Evolutionary conservation across 202 grass and related monocot genomes (phyloP).

Genomic region (Carex arenaria): DNA sequence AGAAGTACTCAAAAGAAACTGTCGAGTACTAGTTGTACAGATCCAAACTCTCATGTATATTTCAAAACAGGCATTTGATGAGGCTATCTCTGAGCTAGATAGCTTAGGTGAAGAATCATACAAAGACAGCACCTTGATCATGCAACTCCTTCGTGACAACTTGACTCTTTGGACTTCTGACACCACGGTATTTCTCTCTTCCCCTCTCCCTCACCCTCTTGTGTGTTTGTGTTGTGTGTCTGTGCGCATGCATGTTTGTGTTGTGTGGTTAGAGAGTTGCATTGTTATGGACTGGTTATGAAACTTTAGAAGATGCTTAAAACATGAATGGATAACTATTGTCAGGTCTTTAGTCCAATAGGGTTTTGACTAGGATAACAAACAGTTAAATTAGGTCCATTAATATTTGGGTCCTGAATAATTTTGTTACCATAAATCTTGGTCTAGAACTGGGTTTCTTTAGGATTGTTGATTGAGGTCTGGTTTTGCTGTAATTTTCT

Average conservation of each 20-base stretch:
- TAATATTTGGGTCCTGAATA: not conserved
- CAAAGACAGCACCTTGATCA: slow-evolving; percentile 89
- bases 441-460: not conserved
- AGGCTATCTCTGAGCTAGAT: slow-evolving; percentile 79
- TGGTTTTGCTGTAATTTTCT: not conserved
- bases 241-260: not conserved
- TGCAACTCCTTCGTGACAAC: slow-evolving; percentile 84
- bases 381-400: not conserved
- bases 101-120: slow-evolving; percentile 85
- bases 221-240: not conserved
- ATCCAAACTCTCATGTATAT: not conserved
- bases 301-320: not conserved
- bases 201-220: not conserved
- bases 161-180: slow-evolving; percentile 85
- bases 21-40: not conserved
- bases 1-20: not conserved
- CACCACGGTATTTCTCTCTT: slow-evolving; percentile 39
- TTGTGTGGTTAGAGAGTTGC: not conserved
- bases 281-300: not conserved
- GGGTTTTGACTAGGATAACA: not conserved
- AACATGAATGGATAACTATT: not conserved
- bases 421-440: not conserved
- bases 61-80: slow-evolving; percentile 55
- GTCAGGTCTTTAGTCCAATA: not conserved
- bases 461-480: not conserved